These are phyloP conservation scores for Clavariopsis aquatica DNA, from an alignment of 495 filamentous ascomycete species.

Conservation along the genomic window DNA sequence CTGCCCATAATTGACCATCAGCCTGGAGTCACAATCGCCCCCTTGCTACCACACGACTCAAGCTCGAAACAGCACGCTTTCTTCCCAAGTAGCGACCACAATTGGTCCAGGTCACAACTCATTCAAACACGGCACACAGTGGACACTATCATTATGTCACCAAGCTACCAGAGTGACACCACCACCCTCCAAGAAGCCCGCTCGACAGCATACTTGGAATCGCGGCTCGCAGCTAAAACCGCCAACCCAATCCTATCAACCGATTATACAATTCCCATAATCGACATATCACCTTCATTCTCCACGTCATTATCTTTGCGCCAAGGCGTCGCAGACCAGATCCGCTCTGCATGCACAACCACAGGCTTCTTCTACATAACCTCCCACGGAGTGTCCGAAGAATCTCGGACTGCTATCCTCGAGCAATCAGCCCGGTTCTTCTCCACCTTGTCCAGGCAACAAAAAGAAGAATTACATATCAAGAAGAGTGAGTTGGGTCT, in stretches of 20 bases:
- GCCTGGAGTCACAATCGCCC: too few species aligned
- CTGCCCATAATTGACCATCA: too few species aligned
- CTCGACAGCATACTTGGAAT: conserved; percentile 3
- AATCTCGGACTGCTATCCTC: background rate
- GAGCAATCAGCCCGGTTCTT: conserved; percentile 28
- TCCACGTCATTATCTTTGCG: conserved; percentile 42
- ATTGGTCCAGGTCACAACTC: too few species aligned
- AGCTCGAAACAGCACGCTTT: too few species aligned
- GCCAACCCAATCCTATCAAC: background rate
- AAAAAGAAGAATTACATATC: conserved; percentile 29
- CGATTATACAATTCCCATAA: conserved; percentile 47
- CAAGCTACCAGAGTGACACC: background rate
- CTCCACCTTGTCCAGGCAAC: background rate
- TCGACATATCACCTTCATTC: conserved; percentile 49
- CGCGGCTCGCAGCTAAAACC: background rate
- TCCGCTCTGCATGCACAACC: conserved; percentile 48
- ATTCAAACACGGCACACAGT: too few species aligned
- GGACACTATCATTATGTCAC: too few species aligned
- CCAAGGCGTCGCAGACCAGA: conserved; percentile 44
- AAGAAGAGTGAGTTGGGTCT: conserved; percentile 11
- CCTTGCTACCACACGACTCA: too few species aligned
- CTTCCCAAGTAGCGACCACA: too few species aligned
- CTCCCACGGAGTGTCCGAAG: conserved; percentile 20
- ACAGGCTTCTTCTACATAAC: conserved; percentile 56
- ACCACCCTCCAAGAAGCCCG: conserved; percentile 15